These are phyloP conservation scores for Podospora pseudocomata DNA, from an alignment of 495 filamentous ascomycete genomes.

Conservation along the genomic window DNA sequence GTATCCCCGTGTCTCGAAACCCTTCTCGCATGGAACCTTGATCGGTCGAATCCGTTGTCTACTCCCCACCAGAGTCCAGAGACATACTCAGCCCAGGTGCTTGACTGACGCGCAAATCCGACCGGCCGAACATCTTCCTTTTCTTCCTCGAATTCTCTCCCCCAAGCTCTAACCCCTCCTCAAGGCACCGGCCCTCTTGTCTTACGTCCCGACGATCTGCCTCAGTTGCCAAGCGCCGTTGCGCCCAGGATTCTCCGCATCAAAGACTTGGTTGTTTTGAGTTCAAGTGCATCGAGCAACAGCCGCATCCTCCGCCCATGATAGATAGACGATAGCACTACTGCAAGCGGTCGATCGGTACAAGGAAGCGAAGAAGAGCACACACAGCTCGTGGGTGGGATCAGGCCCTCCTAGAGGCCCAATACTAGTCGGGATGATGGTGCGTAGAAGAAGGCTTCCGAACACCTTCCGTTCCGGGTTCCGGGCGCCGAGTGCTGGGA, in stretches of 20 bases:
- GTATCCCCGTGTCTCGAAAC: conserved; percentile 7
- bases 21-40: conserved; percentile 9
- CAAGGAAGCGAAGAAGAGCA: conserved; percentile 3
- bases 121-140: neutral
- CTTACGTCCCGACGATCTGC: conserved; percentile 3
- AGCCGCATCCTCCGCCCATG: conserved; percentile 31
- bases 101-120: neutral
- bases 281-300: neutral
- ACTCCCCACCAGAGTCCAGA: neutral
- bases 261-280: neutral
- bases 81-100: neutral
- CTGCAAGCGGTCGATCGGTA: conserved; percentile 16
- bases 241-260: neutral
- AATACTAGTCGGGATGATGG: conserved; percentile 36
- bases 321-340: conserved; percentile 30
- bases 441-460: conserved; percentile 24
- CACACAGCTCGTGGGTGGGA: conserved; percentile 29
- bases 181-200: neutral
- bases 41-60: conserved; percentile 7
- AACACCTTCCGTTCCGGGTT: neutral
- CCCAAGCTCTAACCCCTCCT: neutral
- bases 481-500: neutral
- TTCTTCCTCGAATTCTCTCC: neutral
- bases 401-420: conserved; percentile 39
- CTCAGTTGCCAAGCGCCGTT: neutral